A percentile compares a stretch with the other conserved stretches of the same genome.
Evolutionary conservation across 108 stramenopile genomes (phyloP).

Genomic region (Halocafeteria seosinensis): DNA sequence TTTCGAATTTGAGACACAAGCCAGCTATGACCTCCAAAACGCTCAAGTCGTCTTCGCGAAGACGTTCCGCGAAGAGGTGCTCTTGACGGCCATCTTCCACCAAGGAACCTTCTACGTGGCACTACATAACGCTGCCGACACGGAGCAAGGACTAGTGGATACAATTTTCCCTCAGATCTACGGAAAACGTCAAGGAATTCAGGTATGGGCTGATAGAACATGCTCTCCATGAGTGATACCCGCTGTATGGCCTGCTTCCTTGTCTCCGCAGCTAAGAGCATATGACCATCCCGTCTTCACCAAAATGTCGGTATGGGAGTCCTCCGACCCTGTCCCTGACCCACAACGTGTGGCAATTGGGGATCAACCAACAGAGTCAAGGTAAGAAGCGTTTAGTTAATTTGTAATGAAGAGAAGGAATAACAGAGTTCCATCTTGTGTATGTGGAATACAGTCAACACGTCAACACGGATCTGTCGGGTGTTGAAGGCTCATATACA

Average conservation of each 20-base stretch:
- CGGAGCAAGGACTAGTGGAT: conserved; percentile 1
- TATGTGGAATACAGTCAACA: too few relatives aligned
- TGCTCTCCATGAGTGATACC: background rate
- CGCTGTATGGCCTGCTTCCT: background rate
- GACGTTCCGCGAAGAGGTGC: background rate
- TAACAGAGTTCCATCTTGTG: too few relatives aligned
- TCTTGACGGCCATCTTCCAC: background rate
- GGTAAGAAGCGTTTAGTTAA: too few relatives aligned
- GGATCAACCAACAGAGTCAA: background rate
- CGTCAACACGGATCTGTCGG: too few relatives aligned
- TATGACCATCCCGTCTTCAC: background rate
- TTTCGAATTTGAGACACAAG: background rate
- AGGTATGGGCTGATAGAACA: background rate
- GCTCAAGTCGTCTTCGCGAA: background rate
- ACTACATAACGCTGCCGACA: background rate
- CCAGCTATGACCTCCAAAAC: background rate
- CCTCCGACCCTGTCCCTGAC: background rate
- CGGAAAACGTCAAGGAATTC: background rate
- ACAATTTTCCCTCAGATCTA: conserved; percentile 1
- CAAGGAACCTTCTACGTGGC: background rate
- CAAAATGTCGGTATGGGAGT: background rate
- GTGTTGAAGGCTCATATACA: background rate
- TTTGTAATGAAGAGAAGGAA: too few relatives aligned
- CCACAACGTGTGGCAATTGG: background rate
- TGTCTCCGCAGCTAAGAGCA: background rate